Percentiles rank a stretch among this genome's conserved stretches.
These are phyloP conservation scores for Amanita inopinata DNA, from an alignment of 768 basidiomycete species.

Conservation along the genomic window DNA sequence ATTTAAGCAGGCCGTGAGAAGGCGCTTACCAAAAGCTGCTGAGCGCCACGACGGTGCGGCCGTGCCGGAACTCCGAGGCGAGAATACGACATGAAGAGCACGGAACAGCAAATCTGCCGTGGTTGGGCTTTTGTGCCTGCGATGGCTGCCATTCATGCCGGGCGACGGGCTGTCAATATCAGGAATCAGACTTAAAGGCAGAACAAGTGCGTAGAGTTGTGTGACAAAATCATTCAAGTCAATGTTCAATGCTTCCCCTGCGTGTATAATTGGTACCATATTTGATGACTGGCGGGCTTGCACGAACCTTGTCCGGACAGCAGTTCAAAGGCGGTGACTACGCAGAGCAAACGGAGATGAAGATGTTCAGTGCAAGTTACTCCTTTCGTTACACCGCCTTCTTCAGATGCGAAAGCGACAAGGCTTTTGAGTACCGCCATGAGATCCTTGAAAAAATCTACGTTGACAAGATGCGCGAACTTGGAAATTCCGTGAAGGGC, in stretches of 20 bases:
- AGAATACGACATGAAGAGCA: constrained; percentile 74
- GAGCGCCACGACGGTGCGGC: constrained; percentile 61
- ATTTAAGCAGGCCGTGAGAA: constrained; percentile 69
- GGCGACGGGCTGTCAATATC: constrained; percentile 47
- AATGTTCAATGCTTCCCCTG: constrained; percentile 96
- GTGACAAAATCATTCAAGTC: constrained; percentile 87
- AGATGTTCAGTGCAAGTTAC: constrained; percentile 27
- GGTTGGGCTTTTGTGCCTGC: constrained; percentile 17
- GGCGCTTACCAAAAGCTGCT: constrained; percentile 91
- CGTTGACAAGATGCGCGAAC: constrained; percentile 93
- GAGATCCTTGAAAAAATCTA: constrained; percentile 97
- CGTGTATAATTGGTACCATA: too few species aligned
- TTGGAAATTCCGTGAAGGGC: constrained; percentile 88
- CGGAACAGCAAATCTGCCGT: constrained; percentile 75
- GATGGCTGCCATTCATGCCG: constrained; percentile 8
- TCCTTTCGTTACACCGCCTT: constrained; percentile 25
- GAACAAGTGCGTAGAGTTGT: constrained; percentile 73
- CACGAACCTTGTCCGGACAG: constrained; percentile 80
- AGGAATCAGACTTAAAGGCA: constrained; percentile 57
- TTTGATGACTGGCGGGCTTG: too few species aligned
- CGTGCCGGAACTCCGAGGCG: constrained; percentile 50
- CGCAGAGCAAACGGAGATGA: constrained; percentile 66
- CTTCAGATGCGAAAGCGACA: constrained; percentile 41
- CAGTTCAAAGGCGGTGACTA: constrained; percentile 95
- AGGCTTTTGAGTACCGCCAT: constrained; percentile 78